Evolutionary conservation across 1,284 basidiomycete species (phyloP), one percentile per base, ranked within the genome.

Genomic region (Puccinia polysora): DNA sequence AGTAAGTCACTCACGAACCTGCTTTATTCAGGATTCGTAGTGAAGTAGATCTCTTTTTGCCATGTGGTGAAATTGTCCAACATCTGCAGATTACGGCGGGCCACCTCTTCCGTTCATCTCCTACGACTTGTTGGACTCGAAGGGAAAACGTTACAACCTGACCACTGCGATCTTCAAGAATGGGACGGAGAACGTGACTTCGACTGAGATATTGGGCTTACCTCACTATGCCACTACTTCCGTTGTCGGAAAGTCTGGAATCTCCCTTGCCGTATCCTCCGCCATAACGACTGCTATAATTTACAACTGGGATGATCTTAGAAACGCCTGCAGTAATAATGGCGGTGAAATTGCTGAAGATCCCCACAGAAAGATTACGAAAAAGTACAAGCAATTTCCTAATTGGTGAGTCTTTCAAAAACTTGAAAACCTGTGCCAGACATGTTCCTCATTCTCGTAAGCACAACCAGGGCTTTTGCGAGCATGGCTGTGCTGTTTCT

Each of bases 101-200:
- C 56, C 58, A 3, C 45, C 32, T 63, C 28, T 71, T 28, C 68
- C 68, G 10, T 71, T 71, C 34, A 71, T 71, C 47, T 71, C 68
- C 4, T 62, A 40, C 20, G 59, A 62, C 23, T 30, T 71, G 40
- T 59, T 71, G 23, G 59, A 71, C 50, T 50, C 38, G 15, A 15
- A 50, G 3, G 68, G 47, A 32, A 60, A 50, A 5, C 56, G 50
- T 8, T 71, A 71, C 23, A 62, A 71, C 43, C 18, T 71, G 12
- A 71, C 28, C 2, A 52, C 28, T n/a, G 56, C 59, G 2, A 38
- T 71, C 18, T 8, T 36, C 40, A 38, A n/a, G 32, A 62, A 71
- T 38, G 68, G 68, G 12, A 71, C 68, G 15, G 58, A 52, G 55
- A 52, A 71, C 23, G 10, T 60, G 1, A 20, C 14, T 15, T 56